These are phyloP conservation scores for Pythium oligandrum DNA, from an alignment of 352 stramenopile genomes.

Conservation along the genomic window DNA sequence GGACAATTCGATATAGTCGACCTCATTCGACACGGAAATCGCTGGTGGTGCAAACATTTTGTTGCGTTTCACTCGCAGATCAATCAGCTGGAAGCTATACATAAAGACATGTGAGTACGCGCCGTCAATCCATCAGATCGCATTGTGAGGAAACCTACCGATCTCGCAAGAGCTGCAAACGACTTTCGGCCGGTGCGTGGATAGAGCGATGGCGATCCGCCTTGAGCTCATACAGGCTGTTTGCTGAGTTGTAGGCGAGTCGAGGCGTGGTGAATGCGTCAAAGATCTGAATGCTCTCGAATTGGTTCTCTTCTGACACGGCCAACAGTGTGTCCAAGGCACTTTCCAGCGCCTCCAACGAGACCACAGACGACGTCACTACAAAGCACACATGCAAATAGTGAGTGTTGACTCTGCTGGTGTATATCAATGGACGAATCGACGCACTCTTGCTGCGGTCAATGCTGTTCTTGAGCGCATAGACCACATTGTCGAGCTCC, in stretches of 20 bases:
- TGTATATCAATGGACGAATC: background rate
- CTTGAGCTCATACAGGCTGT: constrained; percentile 70
- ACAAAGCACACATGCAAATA: background rate
- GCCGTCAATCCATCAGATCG: too few species aligned
- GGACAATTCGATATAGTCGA: constrained; percentile 84
- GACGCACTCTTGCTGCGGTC: constrained; percentile 80
- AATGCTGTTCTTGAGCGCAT: constrained; percentile 88
- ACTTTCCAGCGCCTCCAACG: constrained; percentile 76
- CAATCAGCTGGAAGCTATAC: constrained; percentile 48
- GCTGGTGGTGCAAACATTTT: constrained; percentile 72
- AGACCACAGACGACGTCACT: constrained; percentile 79
- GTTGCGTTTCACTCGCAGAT: constrained; percentile 76
- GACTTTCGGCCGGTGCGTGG: constrained; percentile 48
- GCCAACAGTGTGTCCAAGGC: constrained; percentile 76
- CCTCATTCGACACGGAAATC: constrained; percentile 41
- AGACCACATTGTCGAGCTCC: constrained; percentile 79
- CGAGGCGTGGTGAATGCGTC: constrained; percentile 67
- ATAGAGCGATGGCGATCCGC: constrained; percentile 48
- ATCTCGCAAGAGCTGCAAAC: constrained; percentile 62
- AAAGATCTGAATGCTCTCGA: constrained; percentile 80
- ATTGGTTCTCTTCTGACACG: constrained; percentile 78
- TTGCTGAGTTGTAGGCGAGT: constrained; percentile 60
- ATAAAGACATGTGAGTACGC: too few species aligned
- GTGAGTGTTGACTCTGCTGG: background rate
- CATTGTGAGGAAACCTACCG: constrained; percentile 18